Evolutionary conservation across 225 moss, liverwort and hornwort species (phyloP), one percentile per base, ranked within the genome.

Genomic region (Marchantia paleacea): DNA sequence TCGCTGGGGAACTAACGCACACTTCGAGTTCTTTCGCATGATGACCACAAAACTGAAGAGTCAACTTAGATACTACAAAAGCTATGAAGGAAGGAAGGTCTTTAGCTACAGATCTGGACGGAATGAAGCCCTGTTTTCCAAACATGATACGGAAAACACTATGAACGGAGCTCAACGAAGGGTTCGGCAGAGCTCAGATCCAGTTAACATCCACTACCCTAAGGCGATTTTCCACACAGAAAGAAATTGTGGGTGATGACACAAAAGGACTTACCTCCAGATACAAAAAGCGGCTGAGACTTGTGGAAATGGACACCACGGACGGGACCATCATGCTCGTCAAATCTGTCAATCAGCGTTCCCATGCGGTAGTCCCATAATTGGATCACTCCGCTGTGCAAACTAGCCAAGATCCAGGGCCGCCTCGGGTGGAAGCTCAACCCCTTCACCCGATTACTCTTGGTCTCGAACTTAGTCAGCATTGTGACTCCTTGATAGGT

Each of bases 321-420:
- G 51, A 97, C 97, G 3, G 97, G 97, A 25, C 97, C 97, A 79
- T 97, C 97, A 67, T 97, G 97, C 91, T 97, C 97, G 82, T 97
- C 97, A 77, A 97, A 97, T 81, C 97, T 88, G 82, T 97, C 97
- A 77, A 97, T 97, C 82, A 97, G 90, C 19, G 97, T 97, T 73
- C 97, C 97, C 97, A 97, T 97, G 16, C 97, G 91, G 74, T 97
- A 97, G 79, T 97, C 97, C 97, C 97, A 97, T 75, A 97, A 90
- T 91, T 97, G 97, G 83, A 97, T 94, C 64, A 97, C 93, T 51
- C 97, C 97, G 62, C 97, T 97, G 84, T 97, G 97, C 87, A 97
- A 88, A 82, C 97, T 97, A 75, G 97, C 94, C 75, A 97, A 90
- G 81, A 97, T 97, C 97, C 97, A 97, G 82, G 97, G 97, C 81